Percentiles rank a stretch among this genome's conserved stretches.
Conservation (phyloP, 306 rosid species). For the Pyrus bretschneideri region DNA sequence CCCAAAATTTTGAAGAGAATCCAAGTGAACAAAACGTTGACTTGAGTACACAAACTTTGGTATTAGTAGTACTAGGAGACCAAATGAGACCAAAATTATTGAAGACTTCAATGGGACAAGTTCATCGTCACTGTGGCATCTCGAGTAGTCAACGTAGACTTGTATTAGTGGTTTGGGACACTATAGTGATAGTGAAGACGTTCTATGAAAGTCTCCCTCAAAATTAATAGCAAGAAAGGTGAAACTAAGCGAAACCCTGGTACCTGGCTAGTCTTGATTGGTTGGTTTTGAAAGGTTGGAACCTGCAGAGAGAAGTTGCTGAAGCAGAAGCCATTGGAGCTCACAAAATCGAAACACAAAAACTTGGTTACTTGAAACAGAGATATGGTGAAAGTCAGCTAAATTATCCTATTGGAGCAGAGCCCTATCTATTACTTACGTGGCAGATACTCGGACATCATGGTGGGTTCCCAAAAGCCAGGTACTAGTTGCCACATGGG, state of each 20-base stretch:
- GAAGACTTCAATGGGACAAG: not conserved
- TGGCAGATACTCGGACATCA: not conserved
- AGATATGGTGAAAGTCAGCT: not conserved
- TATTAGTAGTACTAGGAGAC: no score
- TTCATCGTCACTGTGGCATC: no score
- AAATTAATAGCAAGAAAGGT: not conserved
- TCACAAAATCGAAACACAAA: not conserved
- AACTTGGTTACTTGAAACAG: not conserved
- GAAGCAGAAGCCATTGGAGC: conserved; percentile 59
- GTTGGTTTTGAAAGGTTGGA: conserved; percentile 31
- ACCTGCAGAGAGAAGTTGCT: conserved; percentile 34
- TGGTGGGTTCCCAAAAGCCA: not conserved
- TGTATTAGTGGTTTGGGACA: no score
- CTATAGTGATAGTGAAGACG: not conserved
- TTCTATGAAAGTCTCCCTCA: not conserved
- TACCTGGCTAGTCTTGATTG: conserved; percentile 29
- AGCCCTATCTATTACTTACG: conserved; percentile 14
- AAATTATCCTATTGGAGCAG: not conserved
- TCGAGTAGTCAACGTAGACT: no score
- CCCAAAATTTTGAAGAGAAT: not conserved
- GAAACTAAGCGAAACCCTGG: not conserved
- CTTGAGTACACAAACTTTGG: no score
- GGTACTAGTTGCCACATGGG: not conserved
- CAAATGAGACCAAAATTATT: no score
- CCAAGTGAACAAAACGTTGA: not conserved